Evolutionary conservation across 495 filamentous ascomycete genomes (phyloP).

Genomic region (Aspergillus olivimuriae): DNA sequence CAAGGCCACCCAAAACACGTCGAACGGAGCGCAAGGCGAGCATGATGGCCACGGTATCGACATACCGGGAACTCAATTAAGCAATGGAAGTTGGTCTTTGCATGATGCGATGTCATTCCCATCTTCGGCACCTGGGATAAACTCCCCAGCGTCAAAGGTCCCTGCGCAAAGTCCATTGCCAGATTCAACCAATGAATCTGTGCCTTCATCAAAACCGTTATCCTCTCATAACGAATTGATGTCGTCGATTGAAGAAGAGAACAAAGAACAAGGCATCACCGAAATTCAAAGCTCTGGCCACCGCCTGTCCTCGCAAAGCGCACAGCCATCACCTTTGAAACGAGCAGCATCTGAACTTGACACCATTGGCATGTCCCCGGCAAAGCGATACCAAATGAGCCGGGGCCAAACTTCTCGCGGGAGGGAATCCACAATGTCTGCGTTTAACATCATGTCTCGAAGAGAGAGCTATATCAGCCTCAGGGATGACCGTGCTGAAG

Average conservation of each 20-base stretch:
- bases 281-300: constrained; percentile 3
- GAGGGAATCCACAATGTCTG: constrained; percentile 7
- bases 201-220: constrained; percentile 14
- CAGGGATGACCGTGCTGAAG: constrained; percentile 15
- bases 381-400: constrained; percentile 9
- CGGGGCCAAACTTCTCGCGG: neutral
- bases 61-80: constrained; percentile 20
- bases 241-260: constrained; percentile 12
- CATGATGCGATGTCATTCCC: constrained; percentile 13
- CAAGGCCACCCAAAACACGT: constrained; percentile 16
- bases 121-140: constrained; percentile 13
- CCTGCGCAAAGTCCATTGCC: constrained; percentile 10
- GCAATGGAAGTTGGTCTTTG: constrained; percentile 10
- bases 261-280: neutral
- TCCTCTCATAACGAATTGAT: constrained; percentile 12
- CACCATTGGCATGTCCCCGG: constrained; percentile 11
- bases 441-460: constrained; percentile 14
- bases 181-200: constrained; percentile 6
- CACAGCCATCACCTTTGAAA: constrained; percentile 10
- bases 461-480: constrained; percentile 21
- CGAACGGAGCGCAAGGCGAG: constrained; percentile 1
- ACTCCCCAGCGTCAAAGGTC: constrained; percentile 22
- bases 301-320: constrained; percentile 1
- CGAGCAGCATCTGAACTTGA: constrained; percentile 9
- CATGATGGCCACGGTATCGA: constrained; percentile 11